Base-by-base conservation (phyloP, 352 stramenopile species). In the Globisporangium orthogonon region DNA sequence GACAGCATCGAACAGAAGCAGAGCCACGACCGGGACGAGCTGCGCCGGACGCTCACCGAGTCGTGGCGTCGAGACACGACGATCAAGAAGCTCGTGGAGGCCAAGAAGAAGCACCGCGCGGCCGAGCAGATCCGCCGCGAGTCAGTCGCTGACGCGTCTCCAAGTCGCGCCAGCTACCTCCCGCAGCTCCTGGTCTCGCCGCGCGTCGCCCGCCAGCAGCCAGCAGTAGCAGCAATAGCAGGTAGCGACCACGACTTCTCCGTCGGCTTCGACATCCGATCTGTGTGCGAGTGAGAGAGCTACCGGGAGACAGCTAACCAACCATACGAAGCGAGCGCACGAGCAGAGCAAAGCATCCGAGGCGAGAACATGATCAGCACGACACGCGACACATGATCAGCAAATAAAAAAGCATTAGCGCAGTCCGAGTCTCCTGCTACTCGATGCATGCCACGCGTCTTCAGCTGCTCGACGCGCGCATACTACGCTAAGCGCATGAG, bases 211-310 rank as follows among this genome's bases (percentile, higher is more conserved):
- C 46, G 43, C 15, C 31, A 31, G 23, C 23, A 23, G 23, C 23
- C 11, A 35, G 17, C 44, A 23, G n/a, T 14, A 29, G 64, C 41
- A 10, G 50, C 39, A 49, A 66, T 71, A 4, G 65, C 73, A 37
- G n/a, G 10, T 3, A n/a, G 43, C 43, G 74, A 91, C 52, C 89
- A n/a, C 43, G 74, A 91, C 52, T 91, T 73, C 61, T 90, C 80
- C 0, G 80, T 90, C 3, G 80, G 80, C 28, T 90, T 88, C 47
- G 77, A 90, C 64, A 83, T 88, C 54, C 80, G 77, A 0, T 86
- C 76, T 3, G 64, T 82, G 18, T 78, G 66, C 55, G 62, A 46
- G 41, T 46, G 41, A 46, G 7, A 15, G 35, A 41, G 35, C 35
- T 9, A 9, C 33, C 10, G 33, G 33, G 33, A 37, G 33, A 37